A percentile compares a stretch with the other conserved stretches of the same genome.
Evolutionary conservation across 768 basidiomycete genomes (phyloP).

Genomic region (Kwoniella sp.): DNA sequence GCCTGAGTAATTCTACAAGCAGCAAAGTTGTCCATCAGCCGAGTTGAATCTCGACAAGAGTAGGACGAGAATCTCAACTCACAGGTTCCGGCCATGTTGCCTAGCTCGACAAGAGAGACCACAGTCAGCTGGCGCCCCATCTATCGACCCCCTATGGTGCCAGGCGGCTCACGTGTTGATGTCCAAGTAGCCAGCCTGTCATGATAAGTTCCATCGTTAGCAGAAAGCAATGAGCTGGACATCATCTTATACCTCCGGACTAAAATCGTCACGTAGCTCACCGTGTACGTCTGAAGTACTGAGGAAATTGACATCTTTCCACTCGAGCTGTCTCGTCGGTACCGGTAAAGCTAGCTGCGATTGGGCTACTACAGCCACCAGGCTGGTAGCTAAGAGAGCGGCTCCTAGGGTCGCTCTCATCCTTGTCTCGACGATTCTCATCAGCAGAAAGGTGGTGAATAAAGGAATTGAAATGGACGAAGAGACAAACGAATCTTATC

Average conservation of each 20-base stretch:
- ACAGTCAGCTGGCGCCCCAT: slow-evolving; percentile 10
- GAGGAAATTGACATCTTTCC: slow-evolving; percentile 88
- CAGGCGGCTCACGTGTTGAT: slow-evolving; percentile 63
- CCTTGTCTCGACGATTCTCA: too few species aligned
- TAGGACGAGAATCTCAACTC: slow-evolving; percentile 11
- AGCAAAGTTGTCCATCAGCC: not conserved
- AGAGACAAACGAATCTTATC: not conserved
- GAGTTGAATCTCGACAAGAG: too few species aligned
- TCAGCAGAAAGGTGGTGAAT: too few species aligned
- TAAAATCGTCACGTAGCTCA: slow-evolving; percentile 24
- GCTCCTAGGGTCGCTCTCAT: not conserved
- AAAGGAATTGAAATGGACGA: too few species aligned
- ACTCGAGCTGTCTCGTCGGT: slow-evolving; percentile 71
- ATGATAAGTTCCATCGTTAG: not conserved
- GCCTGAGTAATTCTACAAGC: slow-evolving; percentile 57
- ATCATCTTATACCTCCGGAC: not conserved
- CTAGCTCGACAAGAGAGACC: slow-evolving; percentile 19
- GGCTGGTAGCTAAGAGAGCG: not conserved
- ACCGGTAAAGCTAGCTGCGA: slow-evolving; percentile 18
- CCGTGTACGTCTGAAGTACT: slow-evolving; percentile 82
- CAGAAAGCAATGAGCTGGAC: not conserved
- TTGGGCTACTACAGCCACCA: not conserved
- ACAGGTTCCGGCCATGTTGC: slow-evolving; percentile 56
- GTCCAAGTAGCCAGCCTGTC: slow-evolving; percentile 73
- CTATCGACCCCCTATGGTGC: too few species aligned